Evolutionary conservation across 495 filamentous ascomycete species (phyloP), one percentile per base, ranked within the genome.

Genomic region (Penicillium verhagenii): DNA sequence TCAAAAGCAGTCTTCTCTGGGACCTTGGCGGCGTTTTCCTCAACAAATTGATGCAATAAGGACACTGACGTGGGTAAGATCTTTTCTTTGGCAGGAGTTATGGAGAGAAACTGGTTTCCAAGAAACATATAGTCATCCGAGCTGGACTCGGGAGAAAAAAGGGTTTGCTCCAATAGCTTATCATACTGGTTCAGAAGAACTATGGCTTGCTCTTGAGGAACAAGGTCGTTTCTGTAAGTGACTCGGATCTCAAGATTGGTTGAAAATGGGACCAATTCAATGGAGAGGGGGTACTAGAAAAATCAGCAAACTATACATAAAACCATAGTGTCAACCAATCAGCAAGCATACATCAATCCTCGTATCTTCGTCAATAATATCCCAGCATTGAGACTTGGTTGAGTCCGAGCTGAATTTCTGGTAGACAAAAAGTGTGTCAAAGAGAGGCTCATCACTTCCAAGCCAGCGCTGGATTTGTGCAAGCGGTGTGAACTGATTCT

Each of bases 361-460:
- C 47, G 82, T 80, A 51, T 77, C 71, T 53, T 86, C 85, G 44
- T 79, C 70, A 14, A 78, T 53, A 8, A 81, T 50, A 24, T 77
- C 64, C 82, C 82, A 86, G 1, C 52, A 40, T 2, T 50, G 16
- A 9, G 28, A 1, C 4, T 67, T 60, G 3, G 56, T 29, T 6
- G 35, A 33, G 0, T 46, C 47, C 0, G 52, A 64, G 42, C 50
- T 54, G 47, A 76, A 53, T 55, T 89, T 91, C 60, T 92, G 91
- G 63, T 89, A 93, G 0, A 85, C 85, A 63, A 95, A 84, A 25
- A 95, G 69, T 0, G 89, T 89, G 66, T 95, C 90, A 59, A 95
- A 92, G 2, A 91, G 76, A 11, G 74, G 72, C 19, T 79, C 70
- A 26, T 86, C 78, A 0, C 79, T 71, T 3, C 82, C 82, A 43